phyloP scores from a whole-genome alignment of 148 eudicot species.

The Camellia lanceoleosa region DNA sequence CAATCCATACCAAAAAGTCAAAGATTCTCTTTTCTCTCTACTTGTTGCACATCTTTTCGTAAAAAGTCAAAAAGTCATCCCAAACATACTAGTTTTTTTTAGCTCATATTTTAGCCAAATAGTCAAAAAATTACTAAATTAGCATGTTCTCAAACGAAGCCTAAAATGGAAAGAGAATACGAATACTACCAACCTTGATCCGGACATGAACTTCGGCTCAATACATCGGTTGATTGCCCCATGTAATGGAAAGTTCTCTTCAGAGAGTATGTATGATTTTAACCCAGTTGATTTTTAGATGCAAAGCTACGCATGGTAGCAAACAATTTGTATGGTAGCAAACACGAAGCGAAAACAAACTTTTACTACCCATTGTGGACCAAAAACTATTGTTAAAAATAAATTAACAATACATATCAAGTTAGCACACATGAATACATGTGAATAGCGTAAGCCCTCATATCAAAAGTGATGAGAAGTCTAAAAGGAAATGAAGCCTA shows the following conservation, averaged over 20 bases:
- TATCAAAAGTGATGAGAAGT: too few relatives aligned
- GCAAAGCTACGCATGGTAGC: conserved; percentile 34
- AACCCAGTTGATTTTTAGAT: conserved; percentile 41
- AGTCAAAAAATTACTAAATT: too few relatives aligned
- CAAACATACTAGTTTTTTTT: too few relatives aligned
- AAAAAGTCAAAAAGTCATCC: too few relatives aligned
- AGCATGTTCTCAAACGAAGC: too few relatives aligned
- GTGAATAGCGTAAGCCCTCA: too few relatives aligned
- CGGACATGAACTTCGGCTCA: conserved; percentile 49
- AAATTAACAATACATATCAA: neutral
- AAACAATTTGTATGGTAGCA: neutral
- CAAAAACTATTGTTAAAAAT: too few relatives aligned
- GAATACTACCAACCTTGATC: conserved; percentile 43
- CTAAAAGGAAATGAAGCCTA: neutral
- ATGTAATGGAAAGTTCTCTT: conserved; percentile 46
- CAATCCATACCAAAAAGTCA: too few relatives aligned
- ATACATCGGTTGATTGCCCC: conserved; percentile 33
- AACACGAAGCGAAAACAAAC: neutral
- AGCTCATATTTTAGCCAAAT: too few relatives aligned
- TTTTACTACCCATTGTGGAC: neutral
- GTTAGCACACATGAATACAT: too few relatives aligned
- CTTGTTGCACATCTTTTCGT: too few relatives aligned
- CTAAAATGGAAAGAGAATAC: neutral
- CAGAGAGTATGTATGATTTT: conserved; percentile 47
- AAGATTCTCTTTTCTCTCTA: too few relatives aligned